A percentile compares a stretch with the other conserved stretches of the same genome.
phyloP scores from a whole-genome alignment of 2,329 filamentous ascomycete genomes.

The Alternaria conjuncta region DNA sequence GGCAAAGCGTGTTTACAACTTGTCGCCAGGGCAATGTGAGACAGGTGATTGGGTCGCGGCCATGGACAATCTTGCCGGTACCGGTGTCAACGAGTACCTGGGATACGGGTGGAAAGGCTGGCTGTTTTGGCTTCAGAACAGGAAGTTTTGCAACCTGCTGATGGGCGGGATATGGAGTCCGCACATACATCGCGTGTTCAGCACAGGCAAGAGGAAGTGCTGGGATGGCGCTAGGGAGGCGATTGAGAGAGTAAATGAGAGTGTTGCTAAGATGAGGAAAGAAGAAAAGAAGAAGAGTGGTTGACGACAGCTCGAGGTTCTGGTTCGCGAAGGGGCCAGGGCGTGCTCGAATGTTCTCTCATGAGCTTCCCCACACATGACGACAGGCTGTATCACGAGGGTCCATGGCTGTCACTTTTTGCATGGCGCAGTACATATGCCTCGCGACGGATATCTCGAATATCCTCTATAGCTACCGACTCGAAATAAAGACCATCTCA shows the following conservation, averaged over 20 bases:
- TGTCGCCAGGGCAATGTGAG: slow-evolving; percentile 26
- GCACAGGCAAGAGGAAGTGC: slow-evolving; percentile 44
- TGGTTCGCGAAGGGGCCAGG: slow-evolving; percentile 5
- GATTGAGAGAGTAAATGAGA: slow-evolving; percentile 37
- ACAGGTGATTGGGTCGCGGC: slow-evolving; percentile 46
- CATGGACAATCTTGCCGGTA: slow-evolving; percentile 53
- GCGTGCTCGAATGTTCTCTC: slow-evolving; percentile 16
- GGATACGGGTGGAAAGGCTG: slow-evolving; percentile 53
- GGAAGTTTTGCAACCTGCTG: slow-evolving; percentile 47
- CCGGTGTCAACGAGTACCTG: slow-evolving; percentile 50
- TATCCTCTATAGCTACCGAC: not conserved
- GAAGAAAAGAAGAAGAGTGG: slow-evolving; percentile 1
- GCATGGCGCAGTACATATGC: not conserved
- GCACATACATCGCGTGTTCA: slow-evolving; percentile 52
- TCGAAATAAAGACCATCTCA: not conserved
- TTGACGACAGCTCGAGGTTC: not conserved
- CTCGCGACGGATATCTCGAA: not conserved
- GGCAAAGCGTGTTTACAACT: slow-evolving; percentile 46
- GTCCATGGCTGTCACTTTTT: not conserved
- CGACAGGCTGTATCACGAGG: slow-evolving; percentile 3
- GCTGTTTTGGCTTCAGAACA: slow-evolving; percentile 52
- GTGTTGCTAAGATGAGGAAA: not conserved
- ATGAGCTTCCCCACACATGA: slow-evolving; percentile 14
- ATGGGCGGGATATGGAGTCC: slow-evolving; percentile 52
- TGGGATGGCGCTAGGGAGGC: slow-evolving; percentile 52